Evolutionary conservation across 2,329 filamentous ascomycete genomes (phyloP), one percentile per base, ranked within the genome.

Genomic region (Diaporthe helianthi): DNA sequence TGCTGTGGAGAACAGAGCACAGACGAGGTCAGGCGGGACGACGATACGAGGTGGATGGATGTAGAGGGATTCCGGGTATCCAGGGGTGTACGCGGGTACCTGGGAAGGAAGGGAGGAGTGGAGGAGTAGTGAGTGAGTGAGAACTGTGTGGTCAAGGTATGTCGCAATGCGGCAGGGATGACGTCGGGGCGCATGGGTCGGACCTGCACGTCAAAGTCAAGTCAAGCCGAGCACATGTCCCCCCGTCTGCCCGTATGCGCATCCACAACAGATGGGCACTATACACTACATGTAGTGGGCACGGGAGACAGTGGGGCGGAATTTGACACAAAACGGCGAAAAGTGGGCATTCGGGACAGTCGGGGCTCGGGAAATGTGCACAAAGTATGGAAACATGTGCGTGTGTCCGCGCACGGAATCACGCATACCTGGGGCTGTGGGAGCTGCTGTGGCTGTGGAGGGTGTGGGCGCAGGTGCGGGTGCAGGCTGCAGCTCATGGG

Each of bases 401-500:
- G 19, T 36, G n/a, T 36, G 36, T 33, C 24, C 38, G 55, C 38
- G 41, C 46, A 49, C 44, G 44, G 31, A 51, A 54, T 51, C 41
- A 53, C 58, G 55, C 70, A 52, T 71, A 71, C 70, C 70, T 71
- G 70, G 49, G 44, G 65, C 44, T 58, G 69, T 54, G 49, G 51
- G n/a, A n/a, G 67, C 26, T 12, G 52, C 52, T 4, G 26, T 31
- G 26, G 31, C 47, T 58, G n/a, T 22, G 53, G 51, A 19, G 46
- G 19, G 36, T 38, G 66, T 4, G n/a, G 53, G 36, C 10, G 10
- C 29, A 8, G 51, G 29, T 13, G 58, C 46, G 47, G 46, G 68
- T 38, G 51, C 49, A 29, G 29, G 38, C 19, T 66, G 67, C 67
- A 69, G 49, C 31, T 66, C 68, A 29, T 71, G 65, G 54, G 47